Conservation (phyloP, 257 asterid genomes). For the Scutellaria baicalensis region DNA sequence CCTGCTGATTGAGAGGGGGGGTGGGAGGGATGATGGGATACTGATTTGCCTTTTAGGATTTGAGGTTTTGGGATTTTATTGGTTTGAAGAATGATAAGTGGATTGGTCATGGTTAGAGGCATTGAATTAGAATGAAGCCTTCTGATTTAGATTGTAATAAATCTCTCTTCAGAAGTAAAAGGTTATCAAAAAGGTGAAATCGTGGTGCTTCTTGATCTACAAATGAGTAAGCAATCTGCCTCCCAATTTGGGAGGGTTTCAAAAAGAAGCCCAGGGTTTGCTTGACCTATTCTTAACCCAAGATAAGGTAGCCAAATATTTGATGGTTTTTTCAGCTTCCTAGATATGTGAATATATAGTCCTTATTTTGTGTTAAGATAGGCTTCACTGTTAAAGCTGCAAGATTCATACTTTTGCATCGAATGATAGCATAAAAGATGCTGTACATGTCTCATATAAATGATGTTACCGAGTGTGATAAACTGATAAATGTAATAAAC, state of each 20-base stretch:
- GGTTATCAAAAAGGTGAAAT: neutral
- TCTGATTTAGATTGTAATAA: neutral
- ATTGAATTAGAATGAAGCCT: slow-evolving; percentile 2
- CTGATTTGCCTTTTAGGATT: slow-evolving; percentile 9
- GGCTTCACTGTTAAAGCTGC: neutral
- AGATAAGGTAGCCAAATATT: neutral
- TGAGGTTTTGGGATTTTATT: slow-evolving; percentile 6
- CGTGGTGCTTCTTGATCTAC: slow-evolving; percentile 2
- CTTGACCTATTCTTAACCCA: neutral
- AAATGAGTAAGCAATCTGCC: neutral
- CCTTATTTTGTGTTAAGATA: neutral
- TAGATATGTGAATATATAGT: neutral
- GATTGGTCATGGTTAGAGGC: neutral
- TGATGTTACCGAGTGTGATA: neutral
- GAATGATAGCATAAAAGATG: neutral
- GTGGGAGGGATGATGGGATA: neutral
- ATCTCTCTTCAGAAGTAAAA: neutral
- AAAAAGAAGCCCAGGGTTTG: slow-evolving; percentile 2
- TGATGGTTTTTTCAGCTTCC: neutral
- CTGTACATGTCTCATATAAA: neutral
- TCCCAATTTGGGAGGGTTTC: neutral
- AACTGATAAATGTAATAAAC: neutral
- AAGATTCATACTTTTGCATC: neutral
- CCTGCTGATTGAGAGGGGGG: neutral
- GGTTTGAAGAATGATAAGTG: neutral